A percentile compares a stretch with the other conserved stretches of the same genome.
These are phyloP conservation scores for Cucurbitaria berberidis DNA, from an alignment of 2,329 filamentous ascomycete genomes.

Conservation along the genomic window DNA sequence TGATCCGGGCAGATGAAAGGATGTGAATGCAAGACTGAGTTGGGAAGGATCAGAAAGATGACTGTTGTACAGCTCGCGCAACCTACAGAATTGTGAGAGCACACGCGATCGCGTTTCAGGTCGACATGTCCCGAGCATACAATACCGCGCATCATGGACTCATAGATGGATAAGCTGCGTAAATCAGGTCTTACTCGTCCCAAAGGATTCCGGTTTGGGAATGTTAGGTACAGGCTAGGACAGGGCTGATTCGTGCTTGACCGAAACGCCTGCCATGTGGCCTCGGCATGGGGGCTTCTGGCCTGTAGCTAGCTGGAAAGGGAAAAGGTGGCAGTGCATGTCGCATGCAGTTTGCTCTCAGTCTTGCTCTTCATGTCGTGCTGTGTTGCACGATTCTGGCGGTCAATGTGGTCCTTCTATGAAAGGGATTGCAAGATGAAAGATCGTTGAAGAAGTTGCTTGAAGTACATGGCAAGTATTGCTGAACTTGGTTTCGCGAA, in stretches of 20 bases:
- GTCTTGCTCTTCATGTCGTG: constrained; percentile 7
- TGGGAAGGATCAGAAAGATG: too few species aligned
- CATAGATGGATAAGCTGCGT: constrained; percentile 4
- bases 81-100: too few species aligned
- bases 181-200: neutral
- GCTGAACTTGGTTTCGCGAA: constrained; percentile 7
- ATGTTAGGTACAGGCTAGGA: constrained; percentile 7
- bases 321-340: constrained; percentile 8
- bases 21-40: too few species aligned
- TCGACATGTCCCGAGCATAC: too few species aligned
- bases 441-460: constrained; percentile 7
- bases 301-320: constrained; percentile 6
- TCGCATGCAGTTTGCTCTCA: constrained; percentile 8
- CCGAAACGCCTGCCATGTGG: constrained; percentile 7
- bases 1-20: constrained; percentile 35
- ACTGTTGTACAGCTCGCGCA: too few species aligned
- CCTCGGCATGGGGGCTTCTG: constrained; percentile 5
- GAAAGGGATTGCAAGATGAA: constrained; percentile 7
- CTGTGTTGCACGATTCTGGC: constrained; percentile 7
- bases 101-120: too few species aligned
- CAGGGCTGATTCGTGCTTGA: constrained; percentile 6
- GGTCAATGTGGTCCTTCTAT: constrained; percentile 8
- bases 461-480: constrained; percentile 7
- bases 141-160: constrained; percentile 24
- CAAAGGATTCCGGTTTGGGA: constrained; percentile 2